Evolutionary conservation across 1,139 yeast genomes (phyloP).

Genomic region (Nakaseomyces uthaithaninus): DNA sequence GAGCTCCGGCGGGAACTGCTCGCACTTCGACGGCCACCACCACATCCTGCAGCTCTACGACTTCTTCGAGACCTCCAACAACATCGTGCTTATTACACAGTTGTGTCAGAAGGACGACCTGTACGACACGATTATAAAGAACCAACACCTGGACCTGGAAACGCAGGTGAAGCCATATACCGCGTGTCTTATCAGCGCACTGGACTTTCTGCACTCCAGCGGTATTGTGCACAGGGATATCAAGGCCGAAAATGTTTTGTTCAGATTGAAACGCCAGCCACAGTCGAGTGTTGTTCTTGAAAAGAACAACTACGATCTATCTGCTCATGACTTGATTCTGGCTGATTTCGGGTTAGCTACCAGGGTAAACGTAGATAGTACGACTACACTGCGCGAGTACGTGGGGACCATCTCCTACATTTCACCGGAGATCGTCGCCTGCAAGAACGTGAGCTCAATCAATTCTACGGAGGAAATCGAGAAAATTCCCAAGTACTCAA

Average conservation of each 20-base stretch:
- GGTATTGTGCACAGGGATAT: conserved; percentile 79
- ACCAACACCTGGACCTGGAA: conserved; percentile 40
- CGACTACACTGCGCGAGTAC: conserved; percentile 35
- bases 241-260: conserved; percentile 78
- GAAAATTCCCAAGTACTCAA: conserved; percentile 37
- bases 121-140: conserved; percentile 47
- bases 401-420: conserved; percentile 70
- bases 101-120: conserved; percentile 63
- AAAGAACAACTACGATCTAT: conserved; percentile 19
- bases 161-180: conserved; percentile 41
- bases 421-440: conserved; percentile 58
- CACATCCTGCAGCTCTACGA: conserved; percentile 60
- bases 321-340: conserved; percentile 45
- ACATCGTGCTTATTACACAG: conserved; percentile 56
- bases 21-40: conserved; percentile 38
- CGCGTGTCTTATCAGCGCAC: conserved; percentile 43
- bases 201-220: conserved; percentile 61
- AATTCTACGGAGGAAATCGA: conserved; percentile 13
- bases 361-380: conserved; percentile 13
- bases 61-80: conserved; percentile 58
- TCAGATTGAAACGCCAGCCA: conserved; percentile 29
- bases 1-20: background rate
- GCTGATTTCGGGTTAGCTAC: conserved; percentile 63
- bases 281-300: conserved; percentile 9
- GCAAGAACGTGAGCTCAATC: conserved; percentile 35